These are phyloP conservation scores for Tulasnella calospora DNA, from an alignment of 768 basidiomycete species.

Conservation along the genomic window DNA sequence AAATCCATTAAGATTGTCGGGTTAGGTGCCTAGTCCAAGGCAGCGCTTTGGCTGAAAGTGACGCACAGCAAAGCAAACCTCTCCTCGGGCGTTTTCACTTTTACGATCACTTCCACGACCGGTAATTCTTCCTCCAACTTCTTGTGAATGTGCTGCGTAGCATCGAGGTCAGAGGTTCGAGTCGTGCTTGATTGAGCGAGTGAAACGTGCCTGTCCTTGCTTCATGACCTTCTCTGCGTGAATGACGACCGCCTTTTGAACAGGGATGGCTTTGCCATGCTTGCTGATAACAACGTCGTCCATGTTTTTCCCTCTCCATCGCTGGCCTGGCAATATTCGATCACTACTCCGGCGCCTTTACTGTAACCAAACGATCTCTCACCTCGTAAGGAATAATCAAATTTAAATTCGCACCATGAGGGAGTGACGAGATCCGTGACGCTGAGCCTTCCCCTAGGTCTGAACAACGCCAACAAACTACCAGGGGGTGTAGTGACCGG, in stretches of 20 bases:
- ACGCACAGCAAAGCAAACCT: slow-evolving; percentile 37
- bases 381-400: slow-evolving; percentile 28
- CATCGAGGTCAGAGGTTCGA: not conserved
- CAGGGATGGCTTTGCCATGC: slow-evolving; percentile 34
- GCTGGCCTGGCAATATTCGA: not conserved
- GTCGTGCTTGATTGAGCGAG: not conserved
- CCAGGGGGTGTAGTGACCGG: not conserved
- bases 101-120: slow-evolving; percentile 34
- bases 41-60: not conserved
- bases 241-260: slow-evolving; percentile 35
- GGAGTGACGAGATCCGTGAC: slow-evolving; percentile 40
- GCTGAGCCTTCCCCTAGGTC: slow-evolving; percentile 36
- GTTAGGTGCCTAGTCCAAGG: not conserved
- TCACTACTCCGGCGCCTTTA: not conserved
- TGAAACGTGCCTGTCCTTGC: slow-evolving; percentile 34
- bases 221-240: slow-evolving; percentile 37
- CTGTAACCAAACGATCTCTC: not conserved
- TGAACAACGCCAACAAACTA: slow-evolving; percentile 29
- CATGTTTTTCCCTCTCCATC: slow-evolving; percentile 30
- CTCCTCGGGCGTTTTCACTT: slow-evolving; percentile 34
- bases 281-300: slow-evolving; percentile 34
- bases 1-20: not conserved
- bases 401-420: slow-evolving; percentile 39
- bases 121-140: slow-evolving; percentile 38
- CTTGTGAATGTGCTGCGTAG: slow-evolving; percentile 36